A percentile compares a stretch with the other conserved stretches of the same genome.
Evolutionary conservation across 1,139 yeast genomes (phyloP).

Genomic region (Candida pseudocylindracea): DNA sequence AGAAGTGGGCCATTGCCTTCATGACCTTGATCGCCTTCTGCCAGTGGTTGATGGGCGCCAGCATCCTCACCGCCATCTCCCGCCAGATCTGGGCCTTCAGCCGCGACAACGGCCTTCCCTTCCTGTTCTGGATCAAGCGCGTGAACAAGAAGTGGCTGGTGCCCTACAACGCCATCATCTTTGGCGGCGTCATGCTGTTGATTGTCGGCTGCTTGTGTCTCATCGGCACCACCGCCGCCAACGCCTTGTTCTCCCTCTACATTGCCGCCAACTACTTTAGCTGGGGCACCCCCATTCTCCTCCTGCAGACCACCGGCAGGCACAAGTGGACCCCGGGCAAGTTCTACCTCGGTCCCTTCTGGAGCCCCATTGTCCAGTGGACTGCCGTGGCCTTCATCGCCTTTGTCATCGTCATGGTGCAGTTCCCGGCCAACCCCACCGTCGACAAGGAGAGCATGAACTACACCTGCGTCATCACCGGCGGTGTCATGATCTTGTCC

Average conservation of each 20-base stretch:
- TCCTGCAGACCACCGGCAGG: conserved; percentile 13
- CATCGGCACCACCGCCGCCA: conserved; percentile 36
- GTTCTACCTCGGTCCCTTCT: conserved; percentile 29
- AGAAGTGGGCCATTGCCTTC: conserved; percentile 45
- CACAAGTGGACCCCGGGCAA: conserved; percentile 35
- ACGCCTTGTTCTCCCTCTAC: conserved; percentile 32
- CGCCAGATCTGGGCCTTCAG: conserved; percentile 4
- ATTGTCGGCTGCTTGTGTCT: conserved; percentile 34
- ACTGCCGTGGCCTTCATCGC: conserved; percentile 10
- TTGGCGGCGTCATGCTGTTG: conserved; percentile 23
- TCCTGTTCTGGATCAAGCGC: conserved; percentile 22
- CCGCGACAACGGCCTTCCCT: conserved; percentile 17
- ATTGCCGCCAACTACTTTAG: conserved; percentile 41
- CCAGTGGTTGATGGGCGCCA: conserved; percentile 46
- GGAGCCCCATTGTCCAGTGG: conserved; percentile 21
- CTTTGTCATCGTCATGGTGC: conserved; percentile 20
- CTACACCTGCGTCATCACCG: conserved; percentile 33
- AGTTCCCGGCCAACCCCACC: conserved; percentile 18
- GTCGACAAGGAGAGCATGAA: conserved; percentile 26
- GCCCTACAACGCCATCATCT: conserved; percentile 38
- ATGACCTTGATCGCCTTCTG: conserved; percentile 37
- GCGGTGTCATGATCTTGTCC: conserved; percentile 7
- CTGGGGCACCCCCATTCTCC: conserved; percentile 33
- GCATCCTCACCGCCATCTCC: conserved; percentile 21
- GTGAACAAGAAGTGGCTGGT: conserved; percentile 28